Percentiles rank a stretch among this genome's conserved stretches.
These are phyloP conservation scores for Jaltomata sinuosa DNA, from an alignment of 257 asterid species.

Conservation along the genomic window DNA sequence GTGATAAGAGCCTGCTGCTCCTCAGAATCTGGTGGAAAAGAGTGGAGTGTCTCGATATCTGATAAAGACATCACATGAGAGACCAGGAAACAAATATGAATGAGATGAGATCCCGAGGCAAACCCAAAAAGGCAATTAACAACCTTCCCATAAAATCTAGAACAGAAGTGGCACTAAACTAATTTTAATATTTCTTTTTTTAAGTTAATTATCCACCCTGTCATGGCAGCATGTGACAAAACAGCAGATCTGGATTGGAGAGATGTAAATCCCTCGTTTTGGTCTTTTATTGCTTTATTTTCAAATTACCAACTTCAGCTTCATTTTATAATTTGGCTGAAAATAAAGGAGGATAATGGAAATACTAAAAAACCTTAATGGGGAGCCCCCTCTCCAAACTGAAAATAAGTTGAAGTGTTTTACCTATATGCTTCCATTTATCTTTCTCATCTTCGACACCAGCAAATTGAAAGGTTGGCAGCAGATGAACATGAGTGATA, in stretches of 20 bases:
- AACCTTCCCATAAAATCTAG: not conserved
- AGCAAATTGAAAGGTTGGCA: conserved; percentile 89
- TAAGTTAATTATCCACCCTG: not conserved
- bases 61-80: conserved; percentile 7
- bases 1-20: conserved; percentile 79
- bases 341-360: not conserved
- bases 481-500: conserved; percentile 75
- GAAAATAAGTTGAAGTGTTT: not conserved
- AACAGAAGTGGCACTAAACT: not conserved
- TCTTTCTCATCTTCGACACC: conserved; percentile 73
- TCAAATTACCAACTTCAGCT: not conserved
- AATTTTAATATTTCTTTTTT: not conserved
- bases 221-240: not conserved
- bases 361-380: not conserved
- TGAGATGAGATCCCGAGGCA: not conserved
- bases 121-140: not conserved
- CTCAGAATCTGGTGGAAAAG: conserved; percentile 79
- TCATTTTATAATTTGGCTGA: not conserved
- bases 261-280: not conserved
- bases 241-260: not conserved
- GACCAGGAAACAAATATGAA: not conserved
- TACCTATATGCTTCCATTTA: conserved; percentile 80
- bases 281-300: not conserved
- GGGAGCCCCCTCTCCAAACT: not conserved
- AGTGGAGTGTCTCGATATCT: conserved; percentile 66